Percentiles rank a stretch among this genome's conserved stretches.
phyloP scores from a whole-genome alignment of 768 basidiomycete species.

The Auriscalpium microsporum region DNA sequence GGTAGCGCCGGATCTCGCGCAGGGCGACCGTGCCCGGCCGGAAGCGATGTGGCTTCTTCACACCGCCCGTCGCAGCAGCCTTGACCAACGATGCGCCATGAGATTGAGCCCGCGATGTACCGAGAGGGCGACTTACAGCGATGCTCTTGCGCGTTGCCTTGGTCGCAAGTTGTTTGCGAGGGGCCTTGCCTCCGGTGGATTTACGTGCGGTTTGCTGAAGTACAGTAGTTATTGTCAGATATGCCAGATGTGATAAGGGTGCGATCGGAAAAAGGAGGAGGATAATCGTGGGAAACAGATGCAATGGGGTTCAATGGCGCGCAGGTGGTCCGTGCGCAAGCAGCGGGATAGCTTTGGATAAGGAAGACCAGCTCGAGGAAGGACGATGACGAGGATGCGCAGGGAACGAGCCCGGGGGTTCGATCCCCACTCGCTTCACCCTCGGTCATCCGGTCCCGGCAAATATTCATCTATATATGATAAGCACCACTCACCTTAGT shows the following conservation, averaged over 20 bases:
- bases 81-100: not conserved
- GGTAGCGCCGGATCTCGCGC: conserved; percentile 86
- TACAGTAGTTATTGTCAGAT: not conserved
- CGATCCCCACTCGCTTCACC: not conserved
- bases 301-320: not conserved
- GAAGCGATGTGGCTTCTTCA: conserved; percentile 92
- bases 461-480: too few relatives aligned
- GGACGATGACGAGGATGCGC: not conserved
- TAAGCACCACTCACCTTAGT: conserved; percentile 33
- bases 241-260: too few relatives aligned
- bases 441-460: not conserved
- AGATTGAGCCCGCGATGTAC: not conserved
- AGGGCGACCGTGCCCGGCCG: conserved; percentile 84
- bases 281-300: not conserved
- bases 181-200: conserved; percentile 77
- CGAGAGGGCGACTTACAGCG: conserved; percentile 21
- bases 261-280: not conserved
- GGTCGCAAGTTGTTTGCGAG: conserved; percentile 78
- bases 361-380: too few relatives aligned
- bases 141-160: conserved; percentile 56
- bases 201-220: conserved; percentile 69
- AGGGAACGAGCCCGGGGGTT: not conserved
- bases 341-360: too few relatives aligned
- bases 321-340: not conserved
- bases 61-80: conserved; percentile 63